A percentile compares a stretch with the other conserved stretches of the same genome.
These are phyloP conservation scores for Lasiodiplodia citricola DNA, from an alignment of 2,329 filamentous ascomycete genomes.

Conservation along the genomic window DNA sequence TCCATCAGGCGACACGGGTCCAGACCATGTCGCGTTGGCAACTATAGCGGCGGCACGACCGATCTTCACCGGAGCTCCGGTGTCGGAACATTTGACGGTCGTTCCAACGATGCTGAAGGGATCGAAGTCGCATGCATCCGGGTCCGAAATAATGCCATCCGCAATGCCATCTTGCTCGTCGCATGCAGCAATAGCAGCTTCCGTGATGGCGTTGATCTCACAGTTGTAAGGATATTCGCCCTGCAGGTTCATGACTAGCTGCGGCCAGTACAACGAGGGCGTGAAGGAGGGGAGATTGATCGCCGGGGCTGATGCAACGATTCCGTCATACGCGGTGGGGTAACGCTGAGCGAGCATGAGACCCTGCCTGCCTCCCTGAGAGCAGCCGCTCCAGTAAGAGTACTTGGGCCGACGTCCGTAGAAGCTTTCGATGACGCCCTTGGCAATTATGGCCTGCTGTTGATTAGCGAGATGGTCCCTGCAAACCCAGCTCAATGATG, in stretches of 20 bases:
- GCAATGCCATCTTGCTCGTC: conserved; percentile 37
- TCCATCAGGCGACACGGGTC: conserved; percentile 29
- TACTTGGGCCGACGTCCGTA: conserved; percentile 41
- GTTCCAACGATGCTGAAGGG: conserved; percentile 28
- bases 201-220: conserved; percentile 33
- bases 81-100: conserved; percentile 27
- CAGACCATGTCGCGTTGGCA: conserved; percentile 32
- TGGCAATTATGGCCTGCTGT: conserved; percentile 37
- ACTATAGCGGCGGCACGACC: conserved; percentile 29
- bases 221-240: conserved; percentile 28
- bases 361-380: conserved; percentile 41
- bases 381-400: conserved; percentile 45
- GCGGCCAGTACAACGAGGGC: conserved; percentile 33
- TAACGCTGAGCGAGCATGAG: conserved; percentile 39
- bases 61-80: conserved; percentile 12
- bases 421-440: conserved; percentile 38
- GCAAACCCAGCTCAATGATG: not conserved
- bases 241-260: conserved; percentile 35
- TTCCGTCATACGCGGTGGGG: conserved; percentile 38
- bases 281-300: conserved; percentile 30
- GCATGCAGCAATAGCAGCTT: conserved; percentile 32
- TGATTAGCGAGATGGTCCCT: not conserved
- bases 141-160: conserved; percentile 39
- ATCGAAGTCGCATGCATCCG: conserved; percentile 33
- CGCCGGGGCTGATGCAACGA: conserved; percentile 38